A percentile compares a stretch with the other conserved stretches of the same genome.
phyloP scores from a whole-genome alignment of 1,284 basidiomycete species.

The Cystobasidium pallidum region DNA sequence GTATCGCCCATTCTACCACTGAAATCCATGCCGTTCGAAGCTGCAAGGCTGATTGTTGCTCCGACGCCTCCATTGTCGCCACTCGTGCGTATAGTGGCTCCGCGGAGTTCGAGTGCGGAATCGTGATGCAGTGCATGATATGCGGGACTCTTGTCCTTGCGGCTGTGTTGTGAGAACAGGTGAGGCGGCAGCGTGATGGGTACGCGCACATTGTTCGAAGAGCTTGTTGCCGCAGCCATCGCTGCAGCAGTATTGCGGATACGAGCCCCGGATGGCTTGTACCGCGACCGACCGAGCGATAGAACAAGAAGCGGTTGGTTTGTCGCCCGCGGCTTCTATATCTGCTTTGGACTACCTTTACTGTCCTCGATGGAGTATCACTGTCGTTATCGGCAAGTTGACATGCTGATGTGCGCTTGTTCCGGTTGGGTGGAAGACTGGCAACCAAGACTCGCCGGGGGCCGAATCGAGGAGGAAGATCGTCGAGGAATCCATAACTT shows the following conservation, averaged over 20 bases:
- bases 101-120: not conserved
- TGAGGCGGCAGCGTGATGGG: constrained; percentile 19
- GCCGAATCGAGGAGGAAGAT: not conserved
- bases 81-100: constrained; percentile 17
- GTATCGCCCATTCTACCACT: not conserved
- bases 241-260: not conserved
- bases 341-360: not conserved
- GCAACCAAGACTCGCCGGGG: not conserved
- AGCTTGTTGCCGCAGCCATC: constrained; percentile 2
- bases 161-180: not conserved
- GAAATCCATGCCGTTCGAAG: not conserved
- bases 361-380: not conserved
- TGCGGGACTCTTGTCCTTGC: not conserved
- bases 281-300: not conserved
- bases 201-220: not conserved
- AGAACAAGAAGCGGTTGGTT: not conserved
- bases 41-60: constrained; percentile 9
- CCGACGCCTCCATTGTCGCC: constrained; percentile 24
- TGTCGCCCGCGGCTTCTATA: too few species aligned
- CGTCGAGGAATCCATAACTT: not conserved
- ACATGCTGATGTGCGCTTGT: not conserved
- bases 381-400: constrained; percentile 3
- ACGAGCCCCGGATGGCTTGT: not conserved
- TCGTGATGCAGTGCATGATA: constrained; percentile 8
- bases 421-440: not conserved